phyloP scores from a whole-genome alignment of 1,284 basidiomycete species.

The Meira miltonrushii region DNA sequence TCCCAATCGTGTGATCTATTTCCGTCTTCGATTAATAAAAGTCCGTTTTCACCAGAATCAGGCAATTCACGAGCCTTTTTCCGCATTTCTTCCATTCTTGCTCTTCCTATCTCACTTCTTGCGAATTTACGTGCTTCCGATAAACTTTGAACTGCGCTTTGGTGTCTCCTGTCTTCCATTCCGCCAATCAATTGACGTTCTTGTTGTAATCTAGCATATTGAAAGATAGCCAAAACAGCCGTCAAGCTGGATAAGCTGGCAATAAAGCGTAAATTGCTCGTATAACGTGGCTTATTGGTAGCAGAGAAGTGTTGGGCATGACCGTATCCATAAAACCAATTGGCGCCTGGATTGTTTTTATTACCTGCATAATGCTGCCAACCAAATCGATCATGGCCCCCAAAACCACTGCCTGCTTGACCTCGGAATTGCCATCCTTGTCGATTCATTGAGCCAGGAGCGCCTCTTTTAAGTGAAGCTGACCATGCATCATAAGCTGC shows the following conservation, averaged over 20 bases:
- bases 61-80: slow-evolving; percentile 1
- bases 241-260: slow-evolving; percentile 12
- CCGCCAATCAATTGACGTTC: slow-evolving; percentile 6
- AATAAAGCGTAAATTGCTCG: slow-evolving; percentile 16
- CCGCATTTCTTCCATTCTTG: slow-evolving; percentile 9
- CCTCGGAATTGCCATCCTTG: slow-evolving; percentile 15
- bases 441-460: slow-evolving; percentile 5
- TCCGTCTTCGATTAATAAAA: slow-evolving; percentile 10
- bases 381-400: slow-evolving; percentile 17
- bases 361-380: slow-evolving; percentile 16
- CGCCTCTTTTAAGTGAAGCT: neutral
- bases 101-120: slow-evolving; percentile 10
- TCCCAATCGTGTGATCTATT: neutral
- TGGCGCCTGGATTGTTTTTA: neutral
- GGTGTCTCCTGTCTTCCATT: slow-evolving; percentile 9
- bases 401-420: neutral
- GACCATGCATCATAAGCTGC: slow-evolving; percentile 5
- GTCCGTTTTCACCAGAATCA: neutral
- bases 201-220: slow-evolving; percentile 12
- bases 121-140: slow-evolving; percentile 13
- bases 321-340: slow-evolving; percentile 12
- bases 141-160: slow-evolving; percentile 11
- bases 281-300: slow-evolving; percentile 7
- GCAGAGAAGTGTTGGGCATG: neutral
- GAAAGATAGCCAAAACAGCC: slow-evolving; percentile 11